Percentiles rank a stretch among this genome's conserved stretches.
Conservation (phyloP, 805 yeast genomes). For the Schwanniomyces vanrijiae region DNA sequence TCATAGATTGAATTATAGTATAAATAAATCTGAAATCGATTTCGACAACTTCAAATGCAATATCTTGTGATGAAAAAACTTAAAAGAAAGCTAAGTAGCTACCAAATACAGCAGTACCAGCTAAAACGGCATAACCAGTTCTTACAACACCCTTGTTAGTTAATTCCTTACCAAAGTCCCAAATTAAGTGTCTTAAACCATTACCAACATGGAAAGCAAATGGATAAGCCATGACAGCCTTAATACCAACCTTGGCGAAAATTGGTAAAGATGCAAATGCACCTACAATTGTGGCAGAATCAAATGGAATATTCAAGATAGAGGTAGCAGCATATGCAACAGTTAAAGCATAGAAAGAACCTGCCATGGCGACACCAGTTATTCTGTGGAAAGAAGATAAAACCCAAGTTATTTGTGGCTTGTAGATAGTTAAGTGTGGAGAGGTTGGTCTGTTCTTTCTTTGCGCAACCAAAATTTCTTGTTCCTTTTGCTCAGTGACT, state of each 20-base stretch:
- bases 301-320: slow-evolving; percentile 53
- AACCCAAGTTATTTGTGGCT: slow-evolving; percentile 85
- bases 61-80: neutral
- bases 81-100: slow-evolving; percentile 52
- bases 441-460: slow-evolving; percentile 86
- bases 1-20: neutral
- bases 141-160: slow-evolving; percentile 85
- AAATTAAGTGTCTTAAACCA: slow-evolving; percentile 89
- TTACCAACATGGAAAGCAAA: slow-evolving; percentile 84
- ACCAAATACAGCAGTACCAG: slow-evolving; percentile 58
- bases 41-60: neutral
- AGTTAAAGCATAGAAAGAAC: slow-evolving; percentile 75
- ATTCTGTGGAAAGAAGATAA: slow-evolving; percentile 84
- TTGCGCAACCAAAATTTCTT: slow-evolving; percentile 72
- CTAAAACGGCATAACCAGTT: slow-evolving; percentile 86
- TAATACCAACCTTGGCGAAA: slow-evolving; percentile 58
- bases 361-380: slow-evolving; percentile 81
- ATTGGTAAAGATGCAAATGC: slow-evolving; percentile 65
- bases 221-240: slow-evolving; percentile 74
- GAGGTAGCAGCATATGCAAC: slow-evolving; percentile 72
- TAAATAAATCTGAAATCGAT: slow-evolving; percentile 1
- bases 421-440: slow-evolving; percentile 86
- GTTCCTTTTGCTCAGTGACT: slow-evolving; percentile 63
- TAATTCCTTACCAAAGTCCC: slow-evolving; percentile 88
- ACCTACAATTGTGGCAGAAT: slow-evolving; percentile 52